phyloP scores from a whole-genome alignment of 2,329 filamentous ascomycete genomes.

The Xylaria sp. region DNA sequence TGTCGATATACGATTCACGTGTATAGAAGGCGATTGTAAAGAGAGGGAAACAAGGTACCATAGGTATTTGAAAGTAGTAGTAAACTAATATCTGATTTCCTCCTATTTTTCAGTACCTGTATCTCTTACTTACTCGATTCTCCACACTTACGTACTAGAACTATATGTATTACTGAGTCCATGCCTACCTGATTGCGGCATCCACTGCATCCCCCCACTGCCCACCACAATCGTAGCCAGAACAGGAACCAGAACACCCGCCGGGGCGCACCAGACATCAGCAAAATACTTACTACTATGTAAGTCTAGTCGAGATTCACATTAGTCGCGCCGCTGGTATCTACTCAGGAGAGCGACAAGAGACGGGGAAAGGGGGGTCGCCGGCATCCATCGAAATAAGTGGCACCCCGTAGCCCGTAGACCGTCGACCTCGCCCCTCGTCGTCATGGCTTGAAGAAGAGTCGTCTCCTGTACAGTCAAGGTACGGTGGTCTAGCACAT shows the following conservation, averaged over 20 bases:
- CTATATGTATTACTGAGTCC: background rate
- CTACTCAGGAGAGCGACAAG: background rate
- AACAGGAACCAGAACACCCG: background rate
- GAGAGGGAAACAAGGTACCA: background rate
- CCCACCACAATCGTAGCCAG: slow-evolving; percentile 5
- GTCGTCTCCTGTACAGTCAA: background rate
- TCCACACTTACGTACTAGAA: background rate
- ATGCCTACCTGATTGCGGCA: background rate
- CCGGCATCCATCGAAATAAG: slow-evolving; percentile 25
- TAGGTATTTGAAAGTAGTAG: background rate
- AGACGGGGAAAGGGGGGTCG: slow-evolving; percentile 22
- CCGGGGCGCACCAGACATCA: slow-evolving; percentile 4
- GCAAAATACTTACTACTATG: background rate
- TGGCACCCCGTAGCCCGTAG: slow-evolving; percentile 12
- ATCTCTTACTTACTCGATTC: slow-evolving; percentile 3
- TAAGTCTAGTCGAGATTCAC: slow-evolving; percentile 18
- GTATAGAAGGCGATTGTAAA: background rate
- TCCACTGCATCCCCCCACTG: slow-evolving; percentile 18
- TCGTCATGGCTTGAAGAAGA: slow-evolving; percentile 21
- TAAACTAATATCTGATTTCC: background rate
- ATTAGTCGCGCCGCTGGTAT: slow-evolving; percentile 16
- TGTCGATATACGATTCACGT: background rate
- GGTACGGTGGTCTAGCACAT: slow-evolving; percentile 1
- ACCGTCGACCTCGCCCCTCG: background rate
- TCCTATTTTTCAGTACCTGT: background rate